Evolutionary conservation across 129 eudicot species (phyloP), one percentile per base, ranked within the genome.

Genomic region (Helichrysum umbraculigerum): DNA sequence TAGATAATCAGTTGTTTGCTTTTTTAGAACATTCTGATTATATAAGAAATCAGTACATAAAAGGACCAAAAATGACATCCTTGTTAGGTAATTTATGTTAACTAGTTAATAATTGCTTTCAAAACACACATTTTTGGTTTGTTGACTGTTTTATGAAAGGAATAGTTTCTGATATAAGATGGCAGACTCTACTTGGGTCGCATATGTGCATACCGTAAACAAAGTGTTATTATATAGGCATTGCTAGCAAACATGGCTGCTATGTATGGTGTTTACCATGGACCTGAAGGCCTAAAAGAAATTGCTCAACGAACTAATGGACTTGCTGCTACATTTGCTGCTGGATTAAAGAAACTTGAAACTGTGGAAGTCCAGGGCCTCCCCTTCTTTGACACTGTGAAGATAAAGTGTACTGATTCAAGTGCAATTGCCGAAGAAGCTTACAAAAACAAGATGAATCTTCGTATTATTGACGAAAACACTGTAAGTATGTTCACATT

Each of bases 171-270:
- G 41, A 35, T 7, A 35, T 35, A 7, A 35, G 41, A 35, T 35
- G 41, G 41, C 7, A 2, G 41, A 35, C 41, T n/a, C 41, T 35
- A 35, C 41, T 35, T 35, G 41, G 7, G 8, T 35, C 41, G 50
- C 50, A 42, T 42, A 42, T 5, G 4, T 9, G 5, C 50, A 42
- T 42, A 42, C 50, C 7, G 6, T 42, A 42, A 42, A 9, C 50
- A 11, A 35, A 42, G 47, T 75, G 34, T 34, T 76, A 47, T 80
- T 65, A 25, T 85, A 61, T 70, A 93, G 98, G 98, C 98, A 30
- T 84, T 93, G 82, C 96, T 93, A 68, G 98, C 97, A 68, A 90
- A 93, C 83, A 93, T 93, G 97, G 98, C 97, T 85, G 98, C 93
- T 66, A 93, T 93, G 98, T 93, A 74, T 75, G 95, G 91, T 79